Percentiles rank a stretch among this genome's conserved stretches.
These are phyloP conservation scores for Artomyces pyxidatus DNA, from an alignment of 768 basidiomycete species.

Conservation along the genomic window DNA sequence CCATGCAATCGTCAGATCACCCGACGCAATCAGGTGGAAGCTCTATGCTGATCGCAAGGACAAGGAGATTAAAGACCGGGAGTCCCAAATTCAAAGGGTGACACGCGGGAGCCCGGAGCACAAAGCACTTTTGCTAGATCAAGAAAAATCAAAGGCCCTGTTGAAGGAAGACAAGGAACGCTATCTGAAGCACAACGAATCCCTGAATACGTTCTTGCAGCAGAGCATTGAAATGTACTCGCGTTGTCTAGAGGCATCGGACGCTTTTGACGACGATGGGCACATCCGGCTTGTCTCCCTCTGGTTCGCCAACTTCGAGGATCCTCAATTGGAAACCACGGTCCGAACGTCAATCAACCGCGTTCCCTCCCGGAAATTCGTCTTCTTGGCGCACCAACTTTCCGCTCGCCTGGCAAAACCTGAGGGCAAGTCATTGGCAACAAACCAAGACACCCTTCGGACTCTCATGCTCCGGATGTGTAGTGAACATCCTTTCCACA, in stretches of 20 bases:
- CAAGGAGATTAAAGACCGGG: conserved; percentile 54
- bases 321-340: conserved; percentile 35
- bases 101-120: conserved; percentile 16
- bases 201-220: conserved; percentile 55
- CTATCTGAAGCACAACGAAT: conserved; percentile 31
- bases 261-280: conserved; percentile 67
- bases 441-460: conserved; percentile 55
- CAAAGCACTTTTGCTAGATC: conserved; percentile 27
- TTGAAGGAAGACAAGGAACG: conserved; percentile 46
- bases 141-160: conserved; percentile 36
- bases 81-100: conserved; percentile 26
- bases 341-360: conserved; percentile 40
- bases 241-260: conserved; percentile 58
- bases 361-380: conserved; percentile 81
- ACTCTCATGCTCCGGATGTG: conserved; percentile 68
- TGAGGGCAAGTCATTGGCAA: conserved; percentile 21
- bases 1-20: conserved; percentile 56
- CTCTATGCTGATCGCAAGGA: conserved; percentile 67
- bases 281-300: conserved; percentile 80
- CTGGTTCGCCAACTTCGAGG: conserved; percentile 85
- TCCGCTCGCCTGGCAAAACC: conserved; percentile 77
- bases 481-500: conserved; percentile 89
- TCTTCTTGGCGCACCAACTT: conserved; percentile 89
- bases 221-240: conserved; percentile 85
- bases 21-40: conserved; percentile 62